Conservation (phyloP, 495 filamentous ascomycete genomes). For the Thozetella sp. region DNA sequence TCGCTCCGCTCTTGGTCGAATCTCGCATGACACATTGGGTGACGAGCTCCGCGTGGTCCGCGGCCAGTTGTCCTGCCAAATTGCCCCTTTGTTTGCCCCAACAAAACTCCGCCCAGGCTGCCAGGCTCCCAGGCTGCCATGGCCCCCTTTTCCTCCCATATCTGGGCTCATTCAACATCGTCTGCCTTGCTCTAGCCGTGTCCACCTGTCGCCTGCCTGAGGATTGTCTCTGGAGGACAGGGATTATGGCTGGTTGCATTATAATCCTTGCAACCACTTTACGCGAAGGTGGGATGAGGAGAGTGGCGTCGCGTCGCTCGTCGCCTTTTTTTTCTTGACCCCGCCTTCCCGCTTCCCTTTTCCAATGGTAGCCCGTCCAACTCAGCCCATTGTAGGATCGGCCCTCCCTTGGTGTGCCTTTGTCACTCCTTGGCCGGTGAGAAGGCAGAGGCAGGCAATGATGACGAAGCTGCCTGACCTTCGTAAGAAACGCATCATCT, state of each 20-base stretch:
- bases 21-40: slow-evolving; percentile 2
- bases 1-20: not conserved
- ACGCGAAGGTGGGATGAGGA: slow-evolving; percentile 32
- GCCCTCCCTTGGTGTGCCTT: not conserved
- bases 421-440: not conserved
- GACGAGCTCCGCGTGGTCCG: not conserved
- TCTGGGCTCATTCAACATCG: not conserved
- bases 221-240: not conserved
- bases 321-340: slow-evolving; percentile 4
- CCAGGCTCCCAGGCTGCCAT: not conserved
- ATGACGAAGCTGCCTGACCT: not conserved
- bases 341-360: slow-evolving; percentile 15
- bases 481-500: not conserved
- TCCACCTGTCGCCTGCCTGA: not conserved
- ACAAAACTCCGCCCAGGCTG: too few relatives aligned
- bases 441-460: not conserved
- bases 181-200: not conserved
- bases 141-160: not conserved
- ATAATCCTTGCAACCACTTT: slow-evolving; percentile 39
- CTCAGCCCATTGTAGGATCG: not conserved
- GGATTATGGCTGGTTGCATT: too few relatives aligned
- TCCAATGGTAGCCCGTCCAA: not conserved
- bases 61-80: not conserved
- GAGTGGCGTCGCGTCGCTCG: slow-evolving; percentile 20
- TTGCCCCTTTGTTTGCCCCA: not conserved